phyloP scores from a whole-genome alignment of 192 early-diverging fungal species.

The Coemansia sp. region DNA sequence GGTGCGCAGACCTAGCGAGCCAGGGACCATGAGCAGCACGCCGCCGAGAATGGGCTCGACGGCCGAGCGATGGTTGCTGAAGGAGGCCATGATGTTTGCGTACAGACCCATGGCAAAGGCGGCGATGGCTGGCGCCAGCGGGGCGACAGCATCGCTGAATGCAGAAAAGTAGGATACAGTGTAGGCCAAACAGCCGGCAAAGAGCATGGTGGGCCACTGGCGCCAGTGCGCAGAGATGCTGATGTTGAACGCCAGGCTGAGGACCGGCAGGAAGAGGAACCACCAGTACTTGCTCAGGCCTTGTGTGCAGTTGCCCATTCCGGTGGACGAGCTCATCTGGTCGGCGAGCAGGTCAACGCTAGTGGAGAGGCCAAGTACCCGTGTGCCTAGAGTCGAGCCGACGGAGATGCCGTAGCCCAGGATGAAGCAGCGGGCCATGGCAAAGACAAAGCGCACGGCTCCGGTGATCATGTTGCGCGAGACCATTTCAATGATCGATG shows the following conservation, averaged over 20 bases:
- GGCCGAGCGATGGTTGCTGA: slow-evolving; percentile 65
- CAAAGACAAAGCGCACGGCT: slow-evolving; percentile 75
- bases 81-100: slow-evolving; percentile 70
- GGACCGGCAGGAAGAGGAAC: slow-evolving; percentile 58
- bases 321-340: slow-evolving; percentile 16
- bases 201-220: slow-evolving; percentile 72
- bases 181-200: slow-evolving; percentile 67
- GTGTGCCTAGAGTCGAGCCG: slow-evolving; percentile 57
- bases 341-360: slow-evolving; percentile 17
- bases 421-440: slow-evolving; percentile 74
- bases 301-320: slow-evolving; percentile 31
- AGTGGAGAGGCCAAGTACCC: slow-evolving; percentile 52
- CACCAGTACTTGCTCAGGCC: slow-evolving; percentile 51
- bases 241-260: slow-evolving; percentile 55
- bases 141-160: slow-evolving; percentile 50
- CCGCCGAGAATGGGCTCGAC: slow-evolving; percentile 80
- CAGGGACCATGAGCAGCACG: slow-evolving; percentile 78
- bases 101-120: slow-evolving; percentile 78
- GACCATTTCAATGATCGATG: slow-evolving; percentile 81
- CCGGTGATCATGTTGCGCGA: slow-evolving; percentile 87
- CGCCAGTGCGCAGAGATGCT: slow-evolving; percentile 57
- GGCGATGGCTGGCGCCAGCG: slow-evolving; percentile 61
- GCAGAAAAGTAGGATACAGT: slow-evolving; percentile 62
- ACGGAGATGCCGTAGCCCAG: slow-evolving; percentile 72
- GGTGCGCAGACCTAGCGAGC: slow-evolving; percentile 67